Conservation (phyloP, 305 asterid genomes). For the Nicotiana rustica region DNA sequence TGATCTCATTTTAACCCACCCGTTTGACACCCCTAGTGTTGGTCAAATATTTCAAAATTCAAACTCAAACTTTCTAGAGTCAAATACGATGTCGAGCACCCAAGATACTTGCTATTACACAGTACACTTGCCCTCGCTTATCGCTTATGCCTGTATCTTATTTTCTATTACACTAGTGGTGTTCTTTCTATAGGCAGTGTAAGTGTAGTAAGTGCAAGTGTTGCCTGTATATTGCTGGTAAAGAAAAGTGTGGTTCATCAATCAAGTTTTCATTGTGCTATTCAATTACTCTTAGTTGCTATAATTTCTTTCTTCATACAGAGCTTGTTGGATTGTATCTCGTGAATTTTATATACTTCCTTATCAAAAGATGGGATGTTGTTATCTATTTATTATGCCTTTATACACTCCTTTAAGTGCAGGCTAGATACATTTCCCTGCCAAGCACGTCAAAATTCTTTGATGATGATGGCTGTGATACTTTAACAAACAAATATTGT, state of each 20-base stretch:
- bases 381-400: background rate
- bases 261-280: background rate
- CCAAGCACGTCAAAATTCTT: conserved; percentile 18
- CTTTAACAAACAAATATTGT: background rate
- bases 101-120: conserved; percentile 7
- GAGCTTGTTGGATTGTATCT: conserved; percentile 20
- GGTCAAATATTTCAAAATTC: conserved; percentile 16
- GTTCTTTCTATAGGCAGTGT: background rate
- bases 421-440: conserved; percentile 17
- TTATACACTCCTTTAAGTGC: background rate
- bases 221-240: conserved; percentile 4
- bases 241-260: background rate
- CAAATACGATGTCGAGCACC: background rate
- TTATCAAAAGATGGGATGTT: background rate
- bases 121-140: conserved; percentile 7
- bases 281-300: conserved; percentile 17
- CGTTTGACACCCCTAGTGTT: background rate
- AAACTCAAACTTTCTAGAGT: background rate
- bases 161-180: background rate
- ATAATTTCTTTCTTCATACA: conserved; percentile 17
- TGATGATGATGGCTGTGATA: conserved; percentile 1
- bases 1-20: conserved; percentile 16
- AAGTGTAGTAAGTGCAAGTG: conserved; percentile 24
- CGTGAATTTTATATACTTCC: conserved; percentile 6
- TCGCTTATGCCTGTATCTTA: background rate